These are phyloP conservation scores for Clausena lansium DNA, from an alignment of 345 rosid genomes.

Conservation along the genomic window DNA sequence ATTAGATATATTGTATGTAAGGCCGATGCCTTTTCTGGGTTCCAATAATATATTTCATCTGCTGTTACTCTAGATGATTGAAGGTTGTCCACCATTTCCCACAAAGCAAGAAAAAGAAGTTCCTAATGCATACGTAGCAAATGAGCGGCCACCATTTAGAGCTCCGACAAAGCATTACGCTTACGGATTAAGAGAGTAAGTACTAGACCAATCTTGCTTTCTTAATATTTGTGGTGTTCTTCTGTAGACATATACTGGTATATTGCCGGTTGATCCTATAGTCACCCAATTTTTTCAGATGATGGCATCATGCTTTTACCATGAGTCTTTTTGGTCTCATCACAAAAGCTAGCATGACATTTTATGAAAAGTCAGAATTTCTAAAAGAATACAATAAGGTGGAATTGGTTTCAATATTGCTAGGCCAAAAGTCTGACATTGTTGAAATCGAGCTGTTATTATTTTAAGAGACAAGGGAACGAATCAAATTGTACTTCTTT, in stretches of 20 bases:
- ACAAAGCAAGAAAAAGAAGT: conserved; percentile 60
- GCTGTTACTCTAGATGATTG: conserved; percentile 58
- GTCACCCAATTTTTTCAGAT: not conserved
- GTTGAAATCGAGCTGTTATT: not conserved
- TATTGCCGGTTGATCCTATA: not conserved
- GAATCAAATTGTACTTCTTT: not conserved
- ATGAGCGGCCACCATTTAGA: conserved; percentile 77
- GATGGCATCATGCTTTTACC: not conserved
- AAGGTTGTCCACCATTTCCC: conserved; percentile 72
- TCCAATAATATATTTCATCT: conserved; percentile 4
- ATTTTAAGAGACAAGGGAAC: not conserved
- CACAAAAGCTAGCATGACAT: not conserved
- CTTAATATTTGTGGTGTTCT: not conserved
- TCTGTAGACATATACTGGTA: not conserved
- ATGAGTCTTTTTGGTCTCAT: not conserved
- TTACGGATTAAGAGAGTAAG: conserved; percentile 64
- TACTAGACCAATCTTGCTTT: not conserved
- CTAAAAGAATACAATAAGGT: not conserved
- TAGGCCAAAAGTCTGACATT: not conserved
- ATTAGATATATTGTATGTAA: not conserved
- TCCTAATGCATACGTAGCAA: conserved; percentile 61
- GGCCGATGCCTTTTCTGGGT: not conserved
- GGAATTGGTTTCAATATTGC: not conserved
- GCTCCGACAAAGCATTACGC: conserved; percentile 58
- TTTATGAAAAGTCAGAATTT: not conserved